Percentiles rank a stretch among this genome's conserved stretches.
These are phyloP conservation scores for Exobasidium rhododendri DNA, from an alignment of 1,284 basidiomycete species.

Conservation along the genomic window DNA sequence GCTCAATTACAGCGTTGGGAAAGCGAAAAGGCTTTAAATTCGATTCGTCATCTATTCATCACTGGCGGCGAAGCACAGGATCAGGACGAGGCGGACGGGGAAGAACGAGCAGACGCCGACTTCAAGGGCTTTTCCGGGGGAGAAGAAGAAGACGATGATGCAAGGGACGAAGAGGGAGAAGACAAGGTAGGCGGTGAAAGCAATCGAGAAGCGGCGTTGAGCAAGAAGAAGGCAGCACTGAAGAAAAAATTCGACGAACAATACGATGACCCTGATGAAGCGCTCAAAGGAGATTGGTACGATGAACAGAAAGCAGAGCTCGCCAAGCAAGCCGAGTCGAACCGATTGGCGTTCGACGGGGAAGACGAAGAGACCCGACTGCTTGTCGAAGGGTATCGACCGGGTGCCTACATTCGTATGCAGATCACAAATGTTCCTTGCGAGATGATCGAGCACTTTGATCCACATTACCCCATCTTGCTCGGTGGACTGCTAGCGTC, in stretches of 20 bases:
- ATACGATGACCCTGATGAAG: constrained; percentile 79
- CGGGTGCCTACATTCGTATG: constrained; percentile 90
- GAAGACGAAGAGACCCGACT: constrained; percentile 75
- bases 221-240: constrained; percentile 82
- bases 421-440: constrained; percentile 80
- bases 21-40: constrained; percentile 77
- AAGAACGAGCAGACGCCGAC: constrained; percentile 37
- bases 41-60: constrained; percentile 84
- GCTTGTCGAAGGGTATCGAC: constrained; percentile 82
- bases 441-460: constrained; percentile 90
- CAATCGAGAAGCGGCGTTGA: constrained; percentile 63
- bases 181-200: constrained; percentile 54
- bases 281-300: constrained; percentile 47
- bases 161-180: constrained; percentile 43
- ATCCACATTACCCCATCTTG: constrained; percentile 83
- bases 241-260: constrained; percentile 95
- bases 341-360: constrained; percentile 79
- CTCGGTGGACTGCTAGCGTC: constrained; percentile 87
- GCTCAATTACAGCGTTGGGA: constrained; percentile 70
- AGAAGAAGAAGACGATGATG: constrained; percentile 58
- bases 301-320: constrained; percentile 82
- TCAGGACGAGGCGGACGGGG: constrained; percentile 24
- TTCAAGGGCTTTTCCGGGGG: constrained; percentile 50
- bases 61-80: constrained; percentile 63
- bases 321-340: constrained; percentile 76